These are phyloP conservation scores for Nepenthes alata DNA, from an alignment of 179 eudicot species.

Conservation along the genomic window DNA sequence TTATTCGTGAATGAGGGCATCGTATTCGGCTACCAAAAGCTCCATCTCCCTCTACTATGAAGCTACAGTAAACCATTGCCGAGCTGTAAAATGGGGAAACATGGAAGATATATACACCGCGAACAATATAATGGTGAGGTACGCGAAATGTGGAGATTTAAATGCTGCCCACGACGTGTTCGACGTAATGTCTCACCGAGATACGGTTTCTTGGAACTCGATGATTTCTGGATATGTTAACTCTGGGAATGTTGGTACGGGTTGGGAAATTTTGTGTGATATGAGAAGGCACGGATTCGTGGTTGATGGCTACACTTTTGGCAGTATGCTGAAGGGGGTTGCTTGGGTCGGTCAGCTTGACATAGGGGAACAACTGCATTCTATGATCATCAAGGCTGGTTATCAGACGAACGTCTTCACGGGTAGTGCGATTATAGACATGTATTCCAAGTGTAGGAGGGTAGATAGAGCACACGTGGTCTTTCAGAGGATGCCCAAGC, in stretches of 20 bases:
- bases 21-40: slow-evolving; percentile 19
- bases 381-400: slow-evolving; percentile 39
- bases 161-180: slow-evolving; percentile 49
- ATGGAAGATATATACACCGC: slow-evolving; percentile 27
- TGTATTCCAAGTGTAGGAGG: slow-evolving; percentile 64
- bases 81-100: slow-evolving; percentile 38
- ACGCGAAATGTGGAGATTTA: slow-evolving; percentile 32
- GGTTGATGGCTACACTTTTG: slow-evolving; percentile 56
- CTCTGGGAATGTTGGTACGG: slow-evolving; percentile 20
- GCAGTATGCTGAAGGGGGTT: slow-evolving; percentile 59
- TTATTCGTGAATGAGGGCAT: slow-evolving; percentile 42
- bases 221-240: slow-evolving; percentile 54
- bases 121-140: slow-evolving; percentile 35
- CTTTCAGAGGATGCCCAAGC: slow-evolving; percentile 36
- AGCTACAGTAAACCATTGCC: slow-evolving; percentile 32
- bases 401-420: slow-evolving; percentile 34
- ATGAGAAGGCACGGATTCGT: slow-evolving; percentile 39
- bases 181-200: slow-evolving; percentile 60
- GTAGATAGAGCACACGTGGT: slow-evolving; percentile 44
- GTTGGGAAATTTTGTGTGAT: slow-evolving; percentile 35
- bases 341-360: slow-evolving; percentile 26
- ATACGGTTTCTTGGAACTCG: slow-evolving; percentile 67
- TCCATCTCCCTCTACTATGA: slow-evolving; percentile 14
- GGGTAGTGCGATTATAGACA: slow-evolving; percentile 60
- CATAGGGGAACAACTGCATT: slow-evolving; percentile 55